These are phyloP conservation scores for Perkinsus chesapeaki DNA, from an alignment of 169 alveolate genomes.

Conservation along the genomic window DNA sequence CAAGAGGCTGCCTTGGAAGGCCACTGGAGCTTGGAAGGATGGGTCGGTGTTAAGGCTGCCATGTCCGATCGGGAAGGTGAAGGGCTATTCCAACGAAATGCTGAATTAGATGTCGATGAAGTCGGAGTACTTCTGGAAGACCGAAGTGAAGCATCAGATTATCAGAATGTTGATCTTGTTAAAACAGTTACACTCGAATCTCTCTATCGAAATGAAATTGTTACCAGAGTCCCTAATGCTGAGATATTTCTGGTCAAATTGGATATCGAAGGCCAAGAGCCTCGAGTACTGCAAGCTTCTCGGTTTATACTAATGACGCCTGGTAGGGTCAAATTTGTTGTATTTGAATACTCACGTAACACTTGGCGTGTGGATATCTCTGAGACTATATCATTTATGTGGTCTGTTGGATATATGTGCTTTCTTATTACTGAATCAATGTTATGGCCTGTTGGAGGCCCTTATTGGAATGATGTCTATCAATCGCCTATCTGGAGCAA, in stretches of 20 bases:
- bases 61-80: neutral
- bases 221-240: neutral
- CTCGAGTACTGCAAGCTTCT: neutral
- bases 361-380: neutral
- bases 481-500: neutral
- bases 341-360: neutral
- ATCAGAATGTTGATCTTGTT: neutral
- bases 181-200: neutral
- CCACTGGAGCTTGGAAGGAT: neutral
- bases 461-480: neutral
- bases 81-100: neutral
- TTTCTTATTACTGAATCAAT: neutral
- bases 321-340: neutral
- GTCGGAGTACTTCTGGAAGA: neutral
- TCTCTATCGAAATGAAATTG: neutral
- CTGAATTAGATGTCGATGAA: neutral
- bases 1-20: neutral
- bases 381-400: neutral
- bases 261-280: neutral
- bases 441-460: neutral
- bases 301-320: neutral
- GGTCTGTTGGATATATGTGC: neutral
- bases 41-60: neutral
- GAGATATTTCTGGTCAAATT: neutral
- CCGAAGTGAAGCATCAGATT: neutral